phyloP scores from a whole-genome alignment of 1,284 basidiomycete species.

The Pseudozyma sp. region DNA sequence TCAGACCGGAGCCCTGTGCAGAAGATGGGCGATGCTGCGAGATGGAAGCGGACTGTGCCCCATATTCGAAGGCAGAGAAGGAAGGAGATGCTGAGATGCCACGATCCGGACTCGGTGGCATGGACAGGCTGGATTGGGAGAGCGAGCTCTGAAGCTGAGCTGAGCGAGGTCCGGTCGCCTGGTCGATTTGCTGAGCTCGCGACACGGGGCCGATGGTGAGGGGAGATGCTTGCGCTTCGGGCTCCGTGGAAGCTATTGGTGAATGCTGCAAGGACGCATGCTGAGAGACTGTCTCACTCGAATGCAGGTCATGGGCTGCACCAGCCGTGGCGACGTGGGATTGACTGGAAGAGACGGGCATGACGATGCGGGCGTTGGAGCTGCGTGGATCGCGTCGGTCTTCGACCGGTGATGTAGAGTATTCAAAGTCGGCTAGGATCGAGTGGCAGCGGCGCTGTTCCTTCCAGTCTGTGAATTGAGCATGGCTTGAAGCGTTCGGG shows the following conservation, averaged over 20 bases:
- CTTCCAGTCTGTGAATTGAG: constrained; percentile 37
- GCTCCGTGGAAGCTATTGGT: constrained; percentile 8
- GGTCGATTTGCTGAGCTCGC: neutral
- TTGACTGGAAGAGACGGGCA: constrained; percentile 23
- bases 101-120: constrained; percentile 28
- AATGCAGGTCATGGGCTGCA: constrained; percentile 1
- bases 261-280: constrained; percentile 8
- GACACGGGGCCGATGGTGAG: neutral
- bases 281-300: constrained; percentile 1
- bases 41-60: constrained; percentile 12
- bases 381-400: constrained; percentile 47
- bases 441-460: constrained; percentile 44
- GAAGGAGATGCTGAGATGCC: constrained; percentile 30
- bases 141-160: constrained; percentile 16
- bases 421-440: constrained; percentile 38
- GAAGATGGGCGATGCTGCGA: constrained; percentile 9
- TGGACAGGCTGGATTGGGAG: constrained; percentile 22
- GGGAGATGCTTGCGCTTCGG: neutral
- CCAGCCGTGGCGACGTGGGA: constrained; percentile 11
- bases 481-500: constrained; percentile 5
- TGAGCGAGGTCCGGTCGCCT: constrained; percentile 1
- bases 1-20: neutral
- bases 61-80: constrained; percentile 27
- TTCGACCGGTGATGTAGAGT: constrained; percentile 18
- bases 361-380: constrained; percentile 32